A percentile compares a stretch with the other conserved stretches of the same genome.
Conservation (phyloP, 2,329 filamentous ascomycete species). For the Ophiostoma montium region DNA sequence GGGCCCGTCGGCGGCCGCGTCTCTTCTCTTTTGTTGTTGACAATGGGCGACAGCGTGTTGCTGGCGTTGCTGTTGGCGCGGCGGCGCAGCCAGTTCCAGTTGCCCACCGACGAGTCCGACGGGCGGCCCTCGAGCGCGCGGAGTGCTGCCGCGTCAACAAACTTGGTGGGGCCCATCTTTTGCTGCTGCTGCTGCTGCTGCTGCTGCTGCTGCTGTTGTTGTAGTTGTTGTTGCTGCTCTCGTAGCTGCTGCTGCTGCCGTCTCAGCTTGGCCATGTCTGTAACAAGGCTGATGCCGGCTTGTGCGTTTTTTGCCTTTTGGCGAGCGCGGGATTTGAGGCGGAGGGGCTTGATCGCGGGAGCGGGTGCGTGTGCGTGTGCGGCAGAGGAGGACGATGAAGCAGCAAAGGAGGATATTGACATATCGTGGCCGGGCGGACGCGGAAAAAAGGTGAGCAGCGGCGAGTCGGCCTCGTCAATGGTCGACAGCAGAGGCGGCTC, state of each 20-base stretch:
- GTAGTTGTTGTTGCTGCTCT: slow-evolving; percentile 23
- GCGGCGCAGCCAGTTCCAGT: slow-evolving; percentile 41
- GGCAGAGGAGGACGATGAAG: not conserved
- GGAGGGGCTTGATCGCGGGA: slow-evolving; percentile 27
- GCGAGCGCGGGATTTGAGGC: slow-evolving; percentile 43
- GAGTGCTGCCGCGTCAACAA: slow-evolving; percentile 45
- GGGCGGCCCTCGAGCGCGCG: slow-evolving; percentile 44
- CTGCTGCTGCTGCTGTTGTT: slow-evolving; percentile 21
- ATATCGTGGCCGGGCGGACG: not conserved
- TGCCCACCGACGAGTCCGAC: slow-evolving; percentile 38
- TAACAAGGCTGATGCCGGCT: slow-evolving; percentile 54
- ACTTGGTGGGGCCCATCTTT: slow-evolving; percentile 26
- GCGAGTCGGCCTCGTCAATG: slow-evolving; percentile 5
- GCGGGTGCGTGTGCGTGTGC: not conserved
- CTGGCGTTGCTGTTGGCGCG: slow-evolving; percentile 20
- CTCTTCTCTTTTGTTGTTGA: not conserved
- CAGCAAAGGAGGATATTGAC: not conserved
- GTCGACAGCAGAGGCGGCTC: slow-evolving; percentile 3
- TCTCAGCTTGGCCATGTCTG: slow-evolving; percentile 46
- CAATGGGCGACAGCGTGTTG: too few species aligned
- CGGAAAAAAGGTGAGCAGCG: not conserved
- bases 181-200: slow-evolving; percentile 14
- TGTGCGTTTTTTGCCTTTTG: slow-evolving; percentile 47
- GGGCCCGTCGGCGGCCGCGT: slow-evolving; percentile 16
- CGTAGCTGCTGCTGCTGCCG: slow-evolving; percentile 24